These are phyloP conservation scores for Beauveria sp. DNA, from an alignment of 2,329 filamentous ascomycete genomes.

Conservation along the genomic window DNA sequence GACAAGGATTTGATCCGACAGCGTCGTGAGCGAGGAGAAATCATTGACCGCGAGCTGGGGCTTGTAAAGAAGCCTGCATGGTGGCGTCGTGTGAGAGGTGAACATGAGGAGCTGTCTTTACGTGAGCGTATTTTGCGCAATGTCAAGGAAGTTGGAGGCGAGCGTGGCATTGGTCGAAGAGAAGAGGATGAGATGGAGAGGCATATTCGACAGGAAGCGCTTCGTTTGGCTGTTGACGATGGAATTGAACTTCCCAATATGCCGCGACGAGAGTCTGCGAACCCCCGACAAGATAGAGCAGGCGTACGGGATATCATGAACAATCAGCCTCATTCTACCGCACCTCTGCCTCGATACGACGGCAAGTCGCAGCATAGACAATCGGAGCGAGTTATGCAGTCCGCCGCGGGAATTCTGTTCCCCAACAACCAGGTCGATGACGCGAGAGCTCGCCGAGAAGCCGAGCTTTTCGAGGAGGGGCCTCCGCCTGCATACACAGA, in stretches of 20 bases:
- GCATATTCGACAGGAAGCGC: conserved; percentile 24
- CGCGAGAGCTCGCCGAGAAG: conserved; percentile 26
- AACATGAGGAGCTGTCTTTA: conserved; percentile 34
- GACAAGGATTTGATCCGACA: conserved; percentile 60
- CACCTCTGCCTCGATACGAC: conserved; percentile 25
- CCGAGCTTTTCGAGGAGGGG: conserved; percentile 36
- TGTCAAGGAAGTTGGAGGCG: conserved; percentile 46
- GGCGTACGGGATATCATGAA: conserved; percentile 20
- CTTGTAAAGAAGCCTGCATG: conserved; percentile 55
- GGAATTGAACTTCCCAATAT: conserved; percentile 34
- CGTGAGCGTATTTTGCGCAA: conserved; percentile 47
- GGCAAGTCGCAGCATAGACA: conserved; percentile 39
- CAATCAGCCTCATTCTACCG: conserved; percentile 15
- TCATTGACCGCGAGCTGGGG: conserved; percentile 53
- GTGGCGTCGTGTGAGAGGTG: conserved; percentile 51
- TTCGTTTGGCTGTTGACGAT: conserved; percentile 22
- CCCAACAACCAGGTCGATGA: conserved; percentile 29
- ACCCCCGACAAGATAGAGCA: conserved; percentile 25
- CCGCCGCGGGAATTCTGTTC: conserved; percentile 41
- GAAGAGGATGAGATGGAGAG: conserved; percentile 34
- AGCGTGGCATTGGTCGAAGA: conserved; percentile 34
- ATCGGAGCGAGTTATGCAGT: conserved; percentile 35
- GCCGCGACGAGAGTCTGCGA: conserved; percentile 16
- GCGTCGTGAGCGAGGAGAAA: conserved; percentile 47
- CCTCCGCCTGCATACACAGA: conserved; percentile 34